A percentile compares a stretch with the other conserved stretches of the same genome.
phyloP scores from a whole-genome alignment of 495 filamentous ascomycete species.

The Neurospora hispaniola region DNA sequence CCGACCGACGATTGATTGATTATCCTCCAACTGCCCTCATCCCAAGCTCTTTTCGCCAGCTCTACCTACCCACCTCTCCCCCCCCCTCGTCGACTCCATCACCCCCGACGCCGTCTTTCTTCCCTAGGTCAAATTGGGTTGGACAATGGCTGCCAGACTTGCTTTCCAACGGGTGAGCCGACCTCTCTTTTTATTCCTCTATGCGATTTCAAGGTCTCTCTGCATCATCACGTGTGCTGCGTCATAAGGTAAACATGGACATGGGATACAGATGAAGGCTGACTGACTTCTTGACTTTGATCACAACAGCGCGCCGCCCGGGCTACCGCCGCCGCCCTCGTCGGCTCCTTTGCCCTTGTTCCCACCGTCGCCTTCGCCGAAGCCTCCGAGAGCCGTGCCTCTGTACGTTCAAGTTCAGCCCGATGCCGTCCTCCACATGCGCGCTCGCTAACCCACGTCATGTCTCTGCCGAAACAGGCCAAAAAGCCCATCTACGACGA shows the following conservation, averaged over 20 bases:
- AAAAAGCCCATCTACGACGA: conserved; percentile 90
- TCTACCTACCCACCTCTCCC: conserved; percentile 1
- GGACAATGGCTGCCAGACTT: conserved; percentile 42
- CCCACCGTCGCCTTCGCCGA: conserved; percentile 38
- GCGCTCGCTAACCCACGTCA: conserved; percentile 2
- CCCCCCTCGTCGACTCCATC: background rate
- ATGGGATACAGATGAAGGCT: background rate
- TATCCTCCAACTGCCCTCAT: conserved; percentile 3
- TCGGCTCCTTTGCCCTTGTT: conserved; percentile 33
- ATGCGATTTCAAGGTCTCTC: background rate
- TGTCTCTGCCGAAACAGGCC: conserved; percentile 20
- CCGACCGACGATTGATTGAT: background rate
- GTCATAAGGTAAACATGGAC: background rate
- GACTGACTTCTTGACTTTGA: background rate
- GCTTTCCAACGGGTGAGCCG: conserved; percentile 36
- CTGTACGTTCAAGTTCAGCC: conserved; percentile 13
- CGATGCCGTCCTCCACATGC: background rate
- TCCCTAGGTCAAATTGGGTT: conserved; percentile 30
- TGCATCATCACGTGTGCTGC: background rate
- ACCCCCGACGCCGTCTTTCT: conserved; percentile 1
- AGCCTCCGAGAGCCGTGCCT: conserved; percentile 26
- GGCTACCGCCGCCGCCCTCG: conserved; percentile 35
- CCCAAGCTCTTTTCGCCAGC: conserved; percentile 7
- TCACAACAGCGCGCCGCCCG: conserved; percentile 31
- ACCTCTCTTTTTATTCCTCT: background rate